These are phyloP conservation scores for Russula earlei DNA, from an alignment of 768 basidiomycete species.

Conservation along the genomic window DNA sequence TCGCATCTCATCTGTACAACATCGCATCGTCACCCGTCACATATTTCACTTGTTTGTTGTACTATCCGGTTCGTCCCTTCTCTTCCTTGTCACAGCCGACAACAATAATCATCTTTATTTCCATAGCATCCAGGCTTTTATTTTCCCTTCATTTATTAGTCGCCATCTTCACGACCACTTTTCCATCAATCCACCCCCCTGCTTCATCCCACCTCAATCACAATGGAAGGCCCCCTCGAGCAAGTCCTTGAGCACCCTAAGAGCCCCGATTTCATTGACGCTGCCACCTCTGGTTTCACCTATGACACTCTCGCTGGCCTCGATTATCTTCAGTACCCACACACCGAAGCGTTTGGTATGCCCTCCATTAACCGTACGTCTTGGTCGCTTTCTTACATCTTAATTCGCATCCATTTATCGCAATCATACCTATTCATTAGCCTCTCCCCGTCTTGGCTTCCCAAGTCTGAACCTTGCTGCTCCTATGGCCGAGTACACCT, in stretches of 20 bases:
- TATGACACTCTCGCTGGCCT: slow-evolving; percentile 39
- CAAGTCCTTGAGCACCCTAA: slow-evolving; percentile 41
- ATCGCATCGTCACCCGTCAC: slow-evolving; percentile 30
- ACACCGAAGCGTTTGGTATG: slow-evolving; percentile 48
- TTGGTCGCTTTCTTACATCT: slow-evolving; percentile 1
- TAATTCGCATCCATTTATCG: slow-evolving; percentile 12
- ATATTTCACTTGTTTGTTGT: slow-evolving; percentile 26
- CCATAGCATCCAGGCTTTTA: slow-evolving; percentile 18
- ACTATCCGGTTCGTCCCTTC: slow-evolving; percentile 22
- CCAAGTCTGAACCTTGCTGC: slow-evolving; percentile 48
- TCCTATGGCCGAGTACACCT: slow-evolving; percentile 52
- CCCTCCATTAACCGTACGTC: slow-evolving; percentile 52
- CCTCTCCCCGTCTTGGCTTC: slow-evolving; percentile 56
- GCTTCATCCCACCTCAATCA: slow-evolving; percentile 17
- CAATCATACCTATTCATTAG: slow-evolving; percentile 12
- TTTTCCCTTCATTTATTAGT: slow-evolving; percentile 22
- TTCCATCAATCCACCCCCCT: slow-evolving; percentile 10
- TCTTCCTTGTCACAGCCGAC: slow-evolving; percentile 1
- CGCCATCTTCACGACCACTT: slow-evolving; percentile 21
- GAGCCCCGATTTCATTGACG: slow-evolving; percentile 42
- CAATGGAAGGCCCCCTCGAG: slow-evolving; percentile 41
- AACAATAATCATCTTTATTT: background rate
- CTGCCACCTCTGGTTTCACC: slow-evolving; percentile 29
- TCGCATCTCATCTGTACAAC: slow-evolving; percentile 23
- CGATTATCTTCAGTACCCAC: slow-evolving; percentile 64